Base-by-base conservation (phyloP, 495 filamentous ascomycete species). In the Neurospora terricola region DNA sequence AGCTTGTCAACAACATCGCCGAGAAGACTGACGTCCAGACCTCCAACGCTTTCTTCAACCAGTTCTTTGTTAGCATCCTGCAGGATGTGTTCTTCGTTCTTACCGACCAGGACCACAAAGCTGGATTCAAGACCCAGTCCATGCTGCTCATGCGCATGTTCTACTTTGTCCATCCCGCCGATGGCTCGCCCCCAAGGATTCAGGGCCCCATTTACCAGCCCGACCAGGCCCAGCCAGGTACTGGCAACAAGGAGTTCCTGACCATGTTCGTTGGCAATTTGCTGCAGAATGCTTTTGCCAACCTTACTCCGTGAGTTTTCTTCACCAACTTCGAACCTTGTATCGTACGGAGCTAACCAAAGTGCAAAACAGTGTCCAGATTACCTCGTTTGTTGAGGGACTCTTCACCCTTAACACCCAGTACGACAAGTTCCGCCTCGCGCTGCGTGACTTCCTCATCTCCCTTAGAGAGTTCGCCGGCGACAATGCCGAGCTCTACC, bases 21-120 rank as follows among this genome's bases (percentile, higher is more conserved):
- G 95, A 98, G 76, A 86, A 87, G 76, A 94, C 94, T 14, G 93
- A 97, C 78, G 81, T 87, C 36, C 86, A 91, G 78, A 98, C 93
- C 7, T 92, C 94, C 74, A 94, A 92, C 76, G 90, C 91, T 72
- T 99, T 99, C 86, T 99, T 99, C 89, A 93, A 94, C 77, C 93
- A 94, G 78, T 99, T 98, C 83, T 98, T 93, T 80, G 88, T 97
- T 45, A 87, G 92, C 3, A 99, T 99, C 76, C 86, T 99, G 27
- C 96, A 98, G 82, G 96, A 99, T 79, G 93, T 98, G 21, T 97
- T 99, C 87, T 99, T 98, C 79, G 96, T 99, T 23, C 86, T 99
- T 70, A 97, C 95, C 4, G 96, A 99, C 81, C 92, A 92, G 74
- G 96, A 99, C 77, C 96, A 99, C 84, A 99, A 98, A 86, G 95